Evolutionary conservation across 2,329 filamentous ascomycete genomes (phyloP).

Genomic region (Colletotrichum chrysophilum): DNA sequence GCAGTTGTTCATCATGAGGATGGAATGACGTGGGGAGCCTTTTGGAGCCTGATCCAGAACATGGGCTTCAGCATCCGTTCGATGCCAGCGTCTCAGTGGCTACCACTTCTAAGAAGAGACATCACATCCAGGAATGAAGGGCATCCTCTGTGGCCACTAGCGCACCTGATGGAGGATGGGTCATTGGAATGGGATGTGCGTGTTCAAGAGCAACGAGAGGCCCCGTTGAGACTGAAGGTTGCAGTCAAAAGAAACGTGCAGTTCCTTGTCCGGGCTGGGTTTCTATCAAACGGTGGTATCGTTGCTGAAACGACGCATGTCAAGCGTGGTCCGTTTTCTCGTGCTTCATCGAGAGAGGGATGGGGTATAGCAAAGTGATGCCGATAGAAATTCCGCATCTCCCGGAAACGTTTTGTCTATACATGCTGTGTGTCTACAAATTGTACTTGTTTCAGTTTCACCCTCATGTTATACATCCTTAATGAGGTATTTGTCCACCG

Average conservation of each 20-base stretch:
- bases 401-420: background rate
- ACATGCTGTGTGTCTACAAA: background rate
- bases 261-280: background rate
- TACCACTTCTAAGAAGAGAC: background rate
- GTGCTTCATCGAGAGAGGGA: background rate
- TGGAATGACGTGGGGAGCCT: slow-evolving; percentile 6
- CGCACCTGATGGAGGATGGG: background rate
- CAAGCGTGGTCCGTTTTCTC: background rate
- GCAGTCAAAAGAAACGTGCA: background rate
- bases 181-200: background rate
- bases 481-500: background rate
- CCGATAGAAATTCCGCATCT: background rate
- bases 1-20: background rate
- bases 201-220: background rate
- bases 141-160: slow-evolving; percentile 9
- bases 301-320: too few relatives aligned
- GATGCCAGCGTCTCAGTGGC: background rate
- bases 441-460: background rate
- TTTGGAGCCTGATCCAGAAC: background rate
- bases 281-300: background rate
- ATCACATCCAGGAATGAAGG: background rate
- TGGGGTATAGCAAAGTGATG: background rate
- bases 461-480: background rate
- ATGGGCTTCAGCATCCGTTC: background rate
- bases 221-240: background rate